Percentiles rank a stretch among this genome's conserved stretches.
Evolutionary conservation across 805 yeast genomes (phyloP).

Genomic region (Kodamaea sagamina): DNA sequence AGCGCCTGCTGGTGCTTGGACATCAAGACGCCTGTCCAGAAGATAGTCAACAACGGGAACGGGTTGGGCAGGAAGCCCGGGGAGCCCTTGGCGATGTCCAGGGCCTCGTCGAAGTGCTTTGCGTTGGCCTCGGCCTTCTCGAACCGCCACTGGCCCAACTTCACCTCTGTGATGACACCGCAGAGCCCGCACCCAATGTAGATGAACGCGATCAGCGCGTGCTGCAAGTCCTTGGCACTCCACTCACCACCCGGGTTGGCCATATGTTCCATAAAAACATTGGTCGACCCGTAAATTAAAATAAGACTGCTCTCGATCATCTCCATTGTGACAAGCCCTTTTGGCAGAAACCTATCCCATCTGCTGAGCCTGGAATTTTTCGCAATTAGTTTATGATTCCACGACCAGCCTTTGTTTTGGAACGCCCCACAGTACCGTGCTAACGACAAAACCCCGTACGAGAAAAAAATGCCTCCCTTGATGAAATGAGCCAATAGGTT

Average conservation of each 20-base stretch:
- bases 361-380: slow-evolving; percentile 22
- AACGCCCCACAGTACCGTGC: slow-evolving; percentile 88
- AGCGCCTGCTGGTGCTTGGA: slow-evolving; percentile 91
- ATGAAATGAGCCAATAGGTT: slow-evolving; percentile 92
- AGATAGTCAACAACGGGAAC: slow-evolving; percentile 88
- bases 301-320: slow-evolving; percentile 77
- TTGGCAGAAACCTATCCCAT: slow-evolving; percentile 42
- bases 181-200: slow-evolving; percentile 90
- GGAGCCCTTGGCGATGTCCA: slow-evolving; percentile 33
- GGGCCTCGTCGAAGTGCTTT: background rate
- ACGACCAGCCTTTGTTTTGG: slow-evolving; percentile 78
- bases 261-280: slow-evolving; percentile 87
- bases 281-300: slow-evolving; percentile 85
- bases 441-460: slow-evolving; percentile 74
- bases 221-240: slow-evolving; percentile 89
- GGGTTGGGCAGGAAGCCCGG: slow-evolving; percentile 92
- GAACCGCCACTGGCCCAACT: slow-evolving; percentile 61
- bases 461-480: slow-evolving; percentile 88
- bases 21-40: slow-evolving; percentile 96
- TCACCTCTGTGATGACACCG: slow-evolving; percentile 80
- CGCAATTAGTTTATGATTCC: slow-evolving; percentile 57
- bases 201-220: slow-evolving; percentile 87
- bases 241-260: slow-evolving; percentile 69
- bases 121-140: slow-evolving; percentile 34
- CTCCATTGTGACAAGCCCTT: slow-evolving; percentile 74